Evolutionary conservation across 306 rosid genomes (phyloP), one percentile per base, ranked within the genome.

Genomic region (Prunus fruticosa): DNA sequence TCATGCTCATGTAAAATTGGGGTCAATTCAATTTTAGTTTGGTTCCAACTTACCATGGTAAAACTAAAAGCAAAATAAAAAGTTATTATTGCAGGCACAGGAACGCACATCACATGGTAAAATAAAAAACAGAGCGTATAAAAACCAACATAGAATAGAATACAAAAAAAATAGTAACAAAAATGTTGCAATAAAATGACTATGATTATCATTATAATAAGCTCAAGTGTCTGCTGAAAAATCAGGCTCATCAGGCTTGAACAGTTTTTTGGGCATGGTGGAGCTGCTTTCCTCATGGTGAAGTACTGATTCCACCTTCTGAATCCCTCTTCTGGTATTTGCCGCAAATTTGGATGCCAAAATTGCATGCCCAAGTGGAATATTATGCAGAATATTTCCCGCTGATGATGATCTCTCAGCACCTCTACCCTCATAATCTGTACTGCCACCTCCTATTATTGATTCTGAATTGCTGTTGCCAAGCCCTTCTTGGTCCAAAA

Each of bases 191-290:
- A 38, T 34, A 38, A 38, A 65, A 34, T n/a, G 51, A 38, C 19
- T 38, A n/a, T 15, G 67, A 30, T 63, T 32, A 63, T 38, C 43
- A 38, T 27, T 27, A 13, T 7, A 51, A 13, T 7, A 51, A 4
- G 20, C 66, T 43, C 67, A 66, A 71, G 45, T 64, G 72, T 83
- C 87, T 50, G 76, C 54, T 19, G 89, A 90, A 86, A 95, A 95
- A 80, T 92, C 97, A 74, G 93, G 97, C 34, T 89, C 97, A 12
- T 90, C 82, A 12, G 98, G 97, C 89, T 95, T 95, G 52, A 95
- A 92, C 84, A 95, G 60, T 88, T 92, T 81, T 67, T 81, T 92
- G 57, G 98, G 97, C 90, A 95, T 90, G 67, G 66, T 87, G 53
- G 91, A 85, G 87, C 87, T 90, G 8, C 52, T 60, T 53, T 76